Evolutionary conservation across 495 filamentous ascomycete species (phyloP), one percentile per base, ranked within the genome.

Genomic region (Penicillium simplicissimum): DNA sequence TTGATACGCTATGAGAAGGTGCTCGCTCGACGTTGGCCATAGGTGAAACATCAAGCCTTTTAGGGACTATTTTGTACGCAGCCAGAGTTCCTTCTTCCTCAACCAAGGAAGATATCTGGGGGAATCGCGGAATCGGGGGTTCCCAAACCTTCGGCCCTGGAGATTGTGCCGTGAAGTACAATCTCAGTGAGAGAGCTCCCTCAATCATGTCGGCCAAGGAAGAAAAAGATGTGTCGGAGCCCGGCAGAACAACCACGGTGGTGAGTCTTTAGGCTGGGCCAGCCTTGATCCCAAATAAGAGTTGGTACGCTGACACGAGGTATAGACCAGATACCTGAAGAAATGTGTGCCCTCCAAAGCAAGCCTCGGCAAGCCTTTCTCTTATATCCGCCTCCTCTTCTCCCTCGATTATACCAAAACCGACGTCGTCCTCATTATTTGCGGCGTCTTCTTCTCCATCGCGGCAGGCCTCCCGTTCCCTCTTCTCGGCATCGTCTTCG

Each of bases 401-500:
- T 74, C 72, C 21, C 66, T 74, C 4, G 70, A 74, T 51, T 74
- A 74, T 53, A 71, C 70, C 38, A 58, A 52, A 10, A 65, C 52
- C 43, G 74, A 76, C 25, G 61, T 73, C 4, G 6, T 68, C 35
- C 65, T 76, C 34, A 71, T 76, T 9, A 19, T 67, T 14, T 42
- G 54, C 25, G 87, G 85, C 37, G 63, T 80, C 35, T 36, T 87
- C 35, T 75, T 81, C 51, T 81, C 85, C 37, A 81, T 87, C 47
- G 86, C 82, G 1, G 81, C 85, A 2, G 87, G 87, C 34, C 79
- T 88, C 3, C 88, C 87, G 3, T 88, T 88, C 57, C 87, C 87
- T 8, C 71, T 89, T 10, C 81, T 89, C 19, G 86, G 83, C n/a
- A 85, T 90, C 64, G 77, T 89, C 54, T 89, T 89, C 58, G 87